Base-by-base conservation (phyloP, 345 rosid genomes). In the Psidium friedrichsthalianum region DNA sequence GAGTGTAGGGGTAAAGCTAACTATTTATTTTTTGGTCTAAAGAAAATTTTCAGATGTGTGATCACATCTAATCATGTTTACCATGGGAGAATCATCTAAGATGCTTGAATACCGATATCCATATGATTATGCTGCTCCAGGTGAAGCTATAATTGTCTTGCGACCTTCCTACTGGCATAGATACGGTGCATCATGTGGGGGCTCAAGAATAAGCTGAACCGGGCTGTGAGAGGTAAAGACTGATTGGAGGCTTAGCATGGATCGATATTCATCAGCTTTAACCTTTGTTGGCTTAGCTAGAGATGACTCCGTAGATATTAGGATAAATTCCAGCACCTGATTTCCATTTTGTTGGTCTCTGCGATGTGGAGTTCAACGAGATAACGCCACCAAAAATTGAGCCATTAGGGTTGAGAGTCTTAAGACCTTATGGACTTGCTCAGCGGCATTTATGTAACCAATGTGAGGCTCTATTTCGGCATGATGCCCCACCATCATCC, bases 401-500 rank as follows among this genome's bases (percentile, higher is more conserved):
- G 76, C 1, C 76, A 32, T 29, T 0, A 1, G 76, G 76, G 42
- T 6, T 0, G 76, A 15, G 44, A 16, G 42, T 7, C 42, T 0
- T 64, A 29, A 16, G 42, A 64, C 76, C 40, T 64, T 64, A 15
- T 29, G 76, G 42, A 32, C 22, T 44, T 32, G 22, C 44, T 15
- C 15, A 29, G 76, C 22, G 9, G 2, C 15, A 15, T 64, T 9
- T 59, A 64, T 29, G 42, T 64, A 0, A 29, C 42, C 0, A 64
- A 16, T 3, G 0, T 0, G 44, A 64, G 76, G 76, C 44, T 64
- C 1, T 16, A 29, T 0, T 32, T 64, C 42, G 0, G 44, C 12
- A 64, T 64, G 18, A 64, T 20, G 0, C 44, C 42, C 12, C 12
- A 4, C 24, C 11, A 16, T 64, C 32, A 0, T 64, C 44, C 1